A percentile compares a stretch with the other conserved stretches of the same genome.
Conservation (phyloP, 2,329 filamentous ascomycete genomes). For the Botrytis porri region DNA sequence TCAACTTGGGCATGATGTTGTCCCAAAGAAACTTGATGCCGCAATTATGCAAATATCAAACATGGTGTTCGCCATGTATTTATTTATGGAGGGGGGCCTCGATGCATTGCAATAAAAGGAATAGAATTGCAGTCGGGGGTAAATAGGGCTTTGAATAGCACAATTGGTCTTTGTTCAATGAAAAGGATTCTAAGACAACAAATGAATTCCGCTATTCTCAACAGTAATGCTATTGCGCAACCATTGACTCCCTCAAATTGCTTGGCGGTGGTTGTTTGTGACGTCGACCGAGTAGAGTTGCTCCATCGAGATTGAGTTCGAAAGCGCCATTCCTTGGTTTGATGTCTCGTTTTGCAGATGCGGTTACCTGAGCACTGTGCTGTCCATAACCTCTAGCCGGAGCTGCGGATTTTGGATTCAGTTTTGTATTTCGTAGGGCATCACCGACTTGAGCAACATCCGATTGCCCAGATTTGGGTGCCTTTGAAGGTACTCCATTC, state of each 20-base stretch:
- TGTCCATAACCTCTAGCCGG: slow-evolving; percentile 73
- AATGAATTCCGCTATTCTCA: not conserved
- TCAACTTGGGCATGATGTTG: not conserved
- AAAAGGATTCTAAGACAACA: not conserved
- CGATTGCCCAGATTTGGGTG: slow-evolving; percentile 61
- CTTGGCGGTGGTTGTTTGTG: slow-evolving; percentile 47
- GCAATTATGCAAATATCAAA: not conserved
- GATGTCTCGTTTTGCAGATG: slow-evolving; percentile 79
- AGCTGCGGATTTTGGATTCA: slow-evolving; percentile 63
- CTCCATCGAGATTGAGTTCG: slow-evolving; percentile 86
- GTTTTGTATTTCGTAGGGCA: slow-evolving; percentile 79
- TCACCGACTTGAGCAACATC: slow-evolving; percentile 74
- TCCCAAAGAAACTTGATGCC: not conserved
- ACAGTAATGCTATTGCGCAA: slow-evolving; percentile 24
- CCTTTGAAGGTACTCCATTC: slow-evolving; percentile 55
- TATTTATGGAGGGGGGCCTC: not conserved
- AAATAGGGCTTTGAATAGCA: not conserved
- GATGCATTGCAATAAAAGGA: not conserved
- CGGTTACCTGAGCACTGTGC: slow-evolving; percentile 79
- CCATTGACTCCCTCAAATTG: slow-evolving; percentile 31
- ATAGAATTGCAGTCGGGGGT: not conserved
- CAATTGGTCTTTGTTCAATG: not conserved
- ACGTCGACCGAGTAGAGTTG: slow-evolving; percentile 77
- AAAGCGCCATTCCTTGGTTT: slow-evolving; percentile 74
- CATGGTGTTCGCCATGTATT: not conserved